Base-by-base conservation (phyloP, 225 moss, liverwort and hornwort genomes). In the Antitrichia curtipendula region DNA sequence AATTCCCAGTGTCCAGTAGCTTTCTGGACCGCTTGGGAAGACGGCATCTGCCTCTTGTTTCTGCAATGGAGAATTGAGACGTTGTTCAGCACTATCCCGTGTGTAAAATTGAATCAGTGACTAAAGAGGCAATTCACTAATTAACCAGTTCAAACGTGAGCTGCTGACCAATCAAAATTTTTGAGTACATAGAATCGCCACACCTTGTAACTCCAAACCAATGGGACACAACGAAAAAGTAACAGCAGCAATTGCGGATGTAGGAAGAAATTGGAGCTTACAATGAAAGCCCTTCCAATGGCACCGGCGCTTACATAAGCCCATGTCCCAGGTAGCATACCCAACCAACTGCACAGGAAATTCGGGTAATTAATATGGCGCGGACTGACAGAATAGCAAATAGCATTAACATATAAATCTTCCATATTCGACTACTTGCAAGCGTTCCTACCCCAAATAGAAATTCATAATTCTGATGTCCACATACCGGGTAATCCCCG, bases 221-320 rank as follows among this genome's bases (percentile, higher is more conserved):
- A 78, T 29, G 53, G 41, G 13, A 81, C 18, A 71, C 25, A 49
- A 54, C 29, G 5, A 81, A 81, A 45, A 29, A 45, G 47, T 45
- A 14, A 13, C 10, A 47, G 61, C 80, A 81, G 61, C 22, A 29
- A 80, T 56, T n/a, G 23, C 20, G 54, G 63, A 68, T 21, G 62
- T 8, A 84, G 45, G 54, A 54, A 66, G 72, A 54, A 68, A 73
- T 29, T 29, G 76, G 34, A 43, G 91, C 97, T 88, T 88, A 97
- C 97, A 80, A 94, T 95, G 50, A 98, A 95, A 82, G 94, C 92
- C 83, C 97, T 94, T 93, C 97, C 95, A 72, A 98, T 90, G 59
- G 98, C 97, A 86, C 98, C 98, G 15, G 98, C 97, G 88, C 98
- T 97, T n/a, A 97, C 98, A 82, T 98, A 98, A 31, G 96, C 98